A percentile compares a stretch with the other conserved stretches of the same genome.
phyloP scores from a whole-genome alignment of 306 rosid genomes.

The Myrica gale region DNA sequence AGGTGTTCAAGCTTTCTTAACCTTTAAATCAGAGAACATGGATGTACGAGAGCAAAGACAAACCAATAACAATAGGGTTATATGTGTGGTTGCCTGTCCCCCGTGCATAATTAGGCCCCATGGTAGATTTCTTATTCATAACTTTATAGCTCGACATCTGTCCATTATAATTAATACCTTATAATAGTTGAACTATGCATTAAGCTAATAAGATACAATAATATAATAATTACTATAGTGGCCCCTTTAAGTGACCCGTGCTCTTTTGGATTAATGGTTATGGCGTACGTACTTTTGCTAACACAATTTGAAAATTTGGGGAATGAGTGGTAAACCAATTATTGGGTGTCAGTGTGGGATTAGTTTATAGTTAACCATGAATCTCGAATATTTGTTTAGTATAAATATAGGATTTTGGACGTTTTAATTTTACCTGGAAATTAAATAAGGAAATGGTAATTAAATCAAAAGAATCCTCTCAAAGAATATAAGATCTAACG shows the following conservation, averaged over 20 bases:
- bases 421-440: no score
- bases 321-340: background rate
- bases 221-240: no score
- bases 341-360: background rate
- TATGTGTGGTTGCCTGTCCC: conserved; percentile 48
- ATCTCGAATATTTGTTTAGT: background rate
- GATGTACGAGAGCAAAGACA: conserved; percentile 43
- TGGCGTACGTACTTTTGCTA: background rate
- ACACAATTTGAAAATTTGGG: background rate
- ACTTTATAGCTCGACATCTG: conserved; percentile 42
- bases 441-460: no score
- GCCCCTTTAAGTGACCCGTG: conserved; percentile 17
- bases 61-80: conserved; percentile 45
- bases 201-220: background rate
- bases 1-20: conserved; percentile 10
- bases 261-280: conserved; percentile 17
- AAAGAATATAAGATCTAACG: no score
- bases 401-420: background rate
- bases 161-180: conserved; percentile 13
- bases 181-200: conserved; percentile 9
- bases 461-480: no score
- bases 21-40: conserved; percentile 30
- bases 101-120: conserved; percentile 28
- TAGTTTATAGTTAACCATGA: background rate
- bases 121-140: conserved; percentile 20